Evolutionary conservation across 2,329 filamentous ascomycete genomes (phyloP).

Genomic region (Aspergillus thermomutatus): DNA sequence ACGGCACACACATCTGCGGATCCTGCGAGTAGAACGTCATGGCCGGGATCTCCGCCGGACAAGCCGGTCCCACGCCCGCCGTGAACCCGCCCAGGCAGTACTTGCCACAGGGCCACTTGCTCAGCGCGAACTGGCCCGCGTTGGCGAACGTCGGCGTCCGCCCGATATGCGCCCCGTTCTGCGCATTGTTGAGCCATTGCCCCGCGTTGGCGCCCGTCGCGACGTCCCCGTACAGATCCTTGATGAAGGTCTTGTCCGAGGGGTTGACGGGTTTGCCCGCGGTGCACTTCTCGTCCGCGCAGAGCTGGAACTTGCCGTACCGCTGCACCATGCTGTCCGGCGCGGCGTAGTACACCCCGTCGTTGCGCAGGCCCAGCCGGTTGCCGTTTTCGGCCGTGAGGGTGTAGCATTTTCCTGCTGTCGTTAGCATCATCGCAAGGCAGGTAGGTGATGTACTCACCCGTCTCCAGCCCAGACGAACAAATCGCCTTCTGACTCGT

Average conservation of each 20-base stretch:
- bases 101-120: slow-evolving; percentile 11
- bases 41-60: slow-evolving; percentile 5
- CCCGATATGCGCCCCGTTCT: slow-evolving; percentile 9
- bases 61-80: slow-evolving; percentile 8
- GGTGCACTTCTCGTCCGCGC: slow-evolving; percentile 5
- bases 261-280: slow-evolving; percentile 2
- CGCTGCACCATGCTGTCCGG: slow-evolving; percentile 6
- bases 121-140: slow-evolving; percentile 8
- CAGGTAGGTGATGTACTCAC: neutral
- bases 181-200: slow-evolving; percentile 10
- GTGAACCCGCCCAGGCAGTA: slow-evolving; percentile 10
- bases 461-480: slow-evolving; percentile 3
- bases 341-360: slow-evolving; percentile 5
- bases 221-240: slow-evolving; percentile 8
- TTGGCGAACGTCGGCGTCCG: slow-evolving; percentile 2
- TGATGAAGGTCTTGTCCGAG: slow-evolving; percentile 5
- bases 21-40: slow-evolving; percentile 11
- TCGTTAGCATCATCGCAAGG: too few species aligned
- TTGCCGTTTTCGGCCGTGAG: slow-evolving; percentile 9
- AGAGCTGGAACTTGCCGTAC: slow-evolving; percentile 13
- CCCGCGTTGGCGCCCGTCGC: slow-evolving; percentile 1
- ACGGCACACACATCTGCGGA: slow-evolving; percentile 11
- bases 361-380: slow-evolving; percentile 7
- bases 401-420: slow-evolving; percentile 12
- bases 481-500: neutral